Evolutionary conservation across 2,329 filamentous ascomycete genomes (phyloP), one percentile per base, ranked within the genome.

Genomic region (Fusarium albosuccineum): DNA sequence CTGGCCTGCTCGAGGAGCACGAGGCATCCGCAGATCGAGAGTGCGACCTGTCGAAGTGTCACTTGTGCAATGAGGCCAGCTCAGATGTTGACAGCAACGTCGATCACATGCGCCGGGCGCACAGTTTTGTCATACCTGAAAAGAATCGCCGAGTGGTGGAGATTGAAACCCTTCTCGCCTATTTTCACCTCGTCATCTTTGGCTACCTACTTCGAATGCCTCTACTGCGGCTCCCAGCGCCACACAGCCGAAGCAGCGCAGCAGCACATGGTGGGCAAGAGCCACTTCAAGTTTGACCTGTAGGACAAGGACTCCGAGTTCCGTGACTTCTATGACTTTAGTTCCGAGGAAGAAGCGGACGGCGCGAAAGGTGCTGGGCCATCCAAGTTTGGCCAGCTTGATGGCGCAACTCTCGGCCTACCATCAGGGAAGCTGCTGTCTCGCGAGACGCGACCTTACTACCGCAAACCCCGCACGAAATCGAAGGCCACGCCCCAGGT

Each of bases 231-330:
- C 1, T 81, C 78, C 5, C 75, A 79, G 34, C 78, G 82, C 30
- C 71, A 72, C 3, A 83, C 81, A 0, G 74, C 78, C 0, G 77
- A 83, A 51, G 85, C 79, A 0, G 79, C 82, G 0, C 83, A 84
- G 51, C 83, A 85, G 30, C 86, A 86, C 62, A 87, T 86, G 84
- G 61, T 74, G 1, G 79, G 76, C 8, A 86, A 84, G 40, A 79
- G 82, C 0, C 84, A 86, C 61, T 86, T 83, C 65, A 79, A 74
- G 5, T 78, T 85, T 37, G 75, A 83, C n/a, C 69, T 82, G 0
- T 53, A 72, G n/a, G 74, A 76, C 1, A 80, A 84, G 39, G 78
- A 77, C 11, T 67, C 72, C 26, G 79, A 82, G 3, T 83, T 84
- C 52, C 36, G 36, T 13, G 36, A 39, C 36, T 39, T 39, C 36